Evolutionary conservation across 2,329 filamentous ascomycete species (phyloP).

Genomic region (Pseudonectria foliicola): DNA sequence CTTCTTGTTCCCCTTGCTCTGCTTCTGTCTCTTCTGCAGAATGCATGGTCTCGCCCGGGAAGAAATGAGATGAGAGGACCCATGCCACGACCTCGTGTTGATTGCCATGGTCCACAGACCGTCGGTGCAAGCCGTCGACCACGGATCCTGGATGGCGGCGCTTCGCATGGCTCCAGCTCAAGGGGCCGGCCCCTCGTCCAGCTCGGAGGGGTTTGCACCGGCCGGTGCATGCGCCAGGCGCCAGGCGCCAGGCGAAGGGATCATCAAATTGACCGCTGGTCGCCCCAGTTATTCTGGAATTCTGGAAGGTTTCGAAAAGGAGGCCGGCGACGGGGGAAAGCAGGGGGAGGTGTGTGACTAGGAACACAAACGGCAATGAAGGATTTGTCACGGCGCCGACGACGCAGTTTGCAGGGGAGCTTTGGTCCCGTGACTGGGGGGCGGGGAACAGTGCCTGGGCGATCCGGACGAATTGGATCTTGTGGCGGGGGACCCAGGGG

Average conservation of each 20-base stretch:
- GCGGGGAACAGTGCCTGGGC: conserved; percentile 16
- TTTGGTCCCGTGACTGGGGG: conserved; percentile 18
- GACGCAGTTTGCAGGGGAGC: conserved; percentile 4
- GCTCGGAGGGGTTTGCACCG: conserved; percentile 12
- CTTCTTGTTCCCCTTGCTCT: neutral
- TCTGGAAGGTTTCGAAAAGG: conserved; percentile 26
- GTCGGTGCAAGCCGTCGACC: conserved; percentile 18
- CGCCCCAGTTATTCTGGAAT: conserved; percentile 21
- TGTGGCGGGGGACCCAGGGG: too few relatives aligned
- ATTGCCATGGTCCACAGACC: conserved; percentile 21
- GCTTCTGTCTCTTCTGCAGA: conserved; percentile 1
- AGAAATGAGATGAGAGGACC: conserved; percentile 24
- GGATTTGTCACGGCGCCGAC: neutral
- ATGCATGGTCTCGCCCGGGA: conserved; percentile 1
- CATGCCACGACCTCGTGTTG: conserved; percentile 24
- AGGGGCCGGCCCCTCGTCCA: conserved; percentile 7
- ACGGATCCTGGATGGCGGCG: conserved; percentile 1
- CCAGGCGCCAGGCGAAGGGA: conserved; percentile 12
- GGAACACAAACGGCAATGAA: neutral
- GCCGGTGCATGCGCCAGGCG: conserved; percentile 11
- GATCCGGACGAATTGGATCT: conserved; percentile 23
- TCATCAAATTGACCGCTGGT: conserved; percentile 21
- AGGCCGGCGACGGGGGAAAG: conserved; percentile 10
- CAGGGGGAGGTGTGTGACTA: conserved; percentile 1
- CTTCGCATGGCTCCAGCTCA: neutral